phyloP scores from a whole-genome alignment of 495 filamentous ascomycete genomes.

The Penicillium lividum region DNA sequence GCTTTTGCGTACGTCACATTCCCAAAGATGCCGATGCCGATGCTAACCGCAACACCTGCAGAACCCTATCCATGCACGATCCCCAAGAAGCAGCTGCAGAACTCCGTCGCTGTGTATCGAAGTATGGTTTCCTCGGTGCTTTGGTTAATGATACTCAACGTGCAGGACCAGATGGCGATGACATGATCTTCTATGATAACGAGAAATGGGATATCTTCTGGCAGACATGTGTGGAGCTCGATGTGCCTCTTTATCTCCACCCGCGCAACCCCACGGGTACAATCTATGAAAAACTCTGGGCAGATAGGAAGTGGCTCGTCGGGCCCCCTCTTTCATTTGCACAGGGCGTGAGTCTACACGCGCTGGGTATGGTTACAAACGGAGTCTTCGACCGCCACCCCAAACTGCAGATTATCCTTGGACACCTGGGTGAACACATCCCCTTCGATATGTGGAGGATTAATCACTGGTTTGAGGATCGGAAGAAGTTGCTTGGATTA shows the following conservation, averaged over 20 bases:
- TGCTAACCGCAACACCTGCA: constrained; percentile 3
- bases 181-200: constrained; percentile 61
- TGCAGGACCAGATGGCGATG: constrained; percentile 49
- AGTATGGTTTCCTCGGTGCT: constrained; percentile 59
- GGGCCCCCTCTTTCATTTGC: constrained; percentile 50
- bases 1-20: constrained; percentile 48
- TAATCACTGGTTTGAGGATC: constrained; percentile 57
- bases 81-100: constrained; percentile 56
- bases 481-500: constrained; percentile 46
- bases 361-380: constrained; percentile 53
- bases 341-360: constrained; percentile 50
- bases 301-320: constrained; percentile 50
- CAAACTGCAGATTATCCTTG: constrained; percentile 62
- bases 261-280: constrained; percentile 52
- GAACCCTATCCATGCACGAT: constrained; percentile 56
- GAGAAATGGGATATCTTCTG: constrained; percentile 59
- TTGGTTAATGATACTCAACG: constrained; percentile 61
- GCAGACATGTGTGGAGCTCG: constrained; percentile 55
- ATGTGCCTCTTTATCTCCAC: constrained; percentile 65
- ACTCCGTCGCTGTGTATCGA: constrained; percentile 54
- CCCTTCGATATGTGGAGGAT: constrained; percentile 66
- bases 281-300: constrained; percentile 52
- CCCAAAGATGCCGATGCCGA: neutral
- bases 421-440: constrained; percentile 65
- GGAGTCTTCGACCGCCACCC: constrained; percentile 54